Conservation (phyloP, 2,329 filamentous ascomycete species). For the Paecilomyces formosus region DNA sequence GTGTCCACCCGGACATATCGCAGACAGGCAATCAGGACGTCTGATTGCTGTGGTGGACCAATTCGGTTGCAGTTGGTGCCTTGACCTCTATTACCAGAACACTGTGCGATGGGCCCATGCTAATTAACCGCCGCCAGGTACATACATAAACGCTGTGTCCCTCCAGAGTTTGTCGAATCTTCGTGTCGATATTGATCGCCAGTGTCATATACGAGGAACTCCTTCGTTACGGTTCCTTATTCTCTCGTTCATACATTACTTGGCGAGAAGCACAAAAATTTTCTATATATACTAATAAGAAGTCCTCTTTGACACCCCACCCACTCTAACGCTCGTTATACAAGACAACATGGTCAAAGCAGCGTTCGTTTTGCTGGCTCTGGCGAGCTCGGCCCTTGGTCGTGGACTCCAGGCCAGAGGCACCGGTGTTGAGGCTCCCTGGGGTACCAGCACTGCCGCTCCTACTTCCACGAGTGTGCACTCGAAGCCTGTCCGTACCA, state of each 20-base stretch:
- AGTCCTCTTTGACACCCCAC: neutral
- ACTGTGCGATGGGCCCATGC: neutral
- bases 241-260: slow-evolving; percentile 15
- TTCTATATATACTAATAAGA: neutral
- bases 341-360: slow-evolving; percentile 3
- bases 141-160: slow-evolving; percentile 1
- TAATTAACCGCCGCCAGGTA: neutral
- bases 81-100: neutral
- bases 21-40: neutral
- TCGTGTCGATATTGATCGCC: slow-evolving; percentile 11
- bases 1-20: neutral
- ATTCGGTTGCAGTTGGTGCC: neutral
- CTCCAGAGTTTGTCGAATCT: slow-evolving; percentile 5
- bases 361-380: slow-evolving; percentile 11
- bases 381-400: slow-evolving; percentile 11
- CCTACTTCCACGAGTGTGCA: neutral
- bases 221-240: slow-evolving; percentile 41
- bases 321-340: slow-evolving; percentile 9
- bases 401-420: slow-evolving; percentile 3
- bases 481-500: neutral
- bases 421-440: neutral
- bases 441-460: neutral
- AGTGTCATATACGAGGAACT: slow-evolving; percentile 25
- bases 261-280: neutral
- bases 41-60: neutral